Evolutionary conservation across 139 green algal species (phyloP).

Genomic region (Picochlorum sp.): DNA sequence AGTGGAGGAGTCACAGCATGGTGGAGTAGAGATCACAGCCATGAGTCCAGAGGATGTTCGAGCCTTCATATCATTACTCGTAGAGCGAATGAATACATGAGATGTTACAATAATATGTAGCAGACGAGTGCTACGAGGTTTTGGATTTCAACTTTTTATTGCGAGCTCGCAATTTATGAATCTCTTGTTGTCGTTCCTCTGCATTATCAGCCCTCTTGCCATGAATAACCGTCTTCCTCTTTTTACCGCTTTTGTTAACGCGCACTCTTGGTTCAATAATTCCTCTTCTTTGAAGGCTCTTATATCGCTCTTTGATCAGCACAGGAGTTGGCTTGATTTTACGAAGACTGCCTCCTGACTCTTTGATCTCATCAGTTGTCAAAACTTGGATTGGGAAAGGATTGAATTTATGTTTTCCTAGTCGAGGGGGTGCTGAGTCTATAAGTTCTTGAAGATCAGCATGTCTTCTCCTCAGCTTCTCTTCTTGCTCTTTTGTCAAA

Average conservation of each 20-base stretch:
- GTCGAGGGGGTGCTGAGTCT: constrained; percentile 36
- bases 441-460: constrained; percentile 43
- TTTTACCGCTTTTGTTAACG: constrained; percentile 29
- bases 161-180: constrained; percentile 18
- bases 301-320: constrained; percentile 53
- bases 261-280: constrained; percentile 67
- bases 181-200: constrained; percentile 28
- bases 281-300: constrained; percentile 67
- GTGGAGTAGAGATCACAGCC: too few relatives aligned
- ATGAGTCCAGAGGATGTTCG: too few relatives aligned
- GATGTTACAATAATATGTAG: background rate
- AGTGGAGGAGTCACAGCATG: too few relatives aligned
- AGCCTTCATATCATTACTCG: too few relatives aligned
- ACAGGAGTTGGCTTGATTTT: constrained; percentile 34
- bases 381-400: constrained; percentile 57
- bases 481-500: constrained; percentile 20
- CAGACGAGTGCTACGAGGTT: background rate
- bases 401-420: constrained; percentile 62
- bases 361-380: constrained; percentile 51
- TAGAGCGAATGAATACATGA: background rate
- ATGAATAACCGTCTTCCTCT: constrained; percentile 38
- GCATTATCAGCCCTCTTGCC: constrained; percentile 26
- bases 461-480: constrained; percentile 16
- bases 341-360: constrained; percentile 45
- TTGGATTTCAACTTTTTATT: constrained; percentile 27